Evolutionary conservation across 2,329 filamentous ascomycete species (phyloP).

Genomic region (Arachnomyces sp.): DNA sequence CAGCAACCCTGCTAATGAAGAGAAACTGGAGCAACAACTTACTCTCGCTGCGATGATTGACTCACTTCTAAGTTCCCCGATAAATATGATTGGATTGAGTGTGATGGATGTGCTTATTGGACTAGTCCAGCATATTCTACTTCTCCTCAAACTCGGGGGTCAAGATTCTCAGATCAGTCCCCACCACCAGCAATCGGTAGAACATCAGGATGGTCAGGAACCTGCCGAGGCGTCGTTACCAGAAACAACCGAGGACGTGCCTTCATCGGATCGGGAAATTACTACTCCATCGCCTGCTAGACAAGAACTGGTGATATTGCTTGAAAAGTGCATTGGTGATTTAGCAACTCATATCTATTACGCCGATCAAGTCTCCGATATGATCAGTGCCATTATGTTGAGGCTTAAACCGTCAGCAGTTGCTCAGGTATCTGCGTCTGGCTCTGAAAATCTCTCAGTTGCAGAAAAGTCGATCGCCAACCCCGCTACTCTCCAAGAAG

Average conservation of each 20-base stretch:
- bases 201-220: conserved; percentile 7
- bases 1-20: conserved; percentile 60
- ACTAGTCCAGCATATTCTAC: conserved; percentile 73
- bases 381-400: conserved; percentile 73
- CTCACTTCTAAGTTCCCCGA: conserved; percentile 73
- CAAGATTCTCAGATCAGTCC: conserved; percentile 31
- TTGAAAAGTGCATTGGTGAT: conserved; percentile 81
- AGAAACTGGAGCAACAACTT: conserved; percentile 65
- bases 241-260: background rate
- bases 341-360: conserved; percentile 95
- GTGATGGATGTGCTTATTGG: conserved; percentile 90
- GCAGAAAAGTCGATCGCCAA: conserved; percentile 42
- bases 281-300: conserved; percentile 47
- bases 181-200: conserved; percentile 24
- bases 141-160: conserved; percentile 60
- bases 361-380: conserved; percentile 89
- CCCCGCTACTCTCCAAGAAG: conserved; percentile 35
- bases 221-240: conserved; percentile 22
- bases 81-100: conserved; percentile 91
- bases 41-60: conserved; percentile 71
- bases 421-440: conserved; percentile 3
- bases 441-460: conserved; percentile 37
- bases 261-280: conserved; percentile 18
- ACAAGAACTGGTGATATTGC: conserved; percentile 57
- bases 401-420: conserved; percentile 61